Conservation (phyloP, 2,329 filamentous ascomycete species). For the Fusarium albosuccineum region DNA sequence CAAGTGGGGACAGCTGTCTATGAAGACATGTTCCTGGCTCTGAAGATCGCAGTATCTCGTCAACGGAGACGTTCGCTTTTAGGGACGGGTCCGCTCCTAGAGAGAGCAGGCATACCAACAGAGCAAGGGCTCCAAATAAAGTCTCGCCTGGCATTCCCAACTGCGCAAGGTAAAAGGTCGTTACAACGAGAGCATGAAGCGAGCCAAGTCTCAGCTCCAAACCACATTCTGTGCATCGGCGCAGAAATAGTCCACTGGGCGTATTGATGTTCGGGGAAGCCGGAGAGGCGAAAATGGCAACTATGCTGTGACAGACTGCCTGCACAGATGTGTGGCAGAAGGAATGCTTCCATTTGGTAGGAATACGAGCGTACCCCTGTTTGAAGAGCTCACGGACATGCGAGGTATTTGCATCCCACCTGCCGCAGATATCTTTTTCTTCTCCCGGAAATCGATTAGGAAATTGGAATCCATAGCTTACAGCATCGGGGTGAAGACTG, state of each 20-base stretch:
- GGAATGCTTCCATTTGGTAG: slow-evolving; percentile 22
- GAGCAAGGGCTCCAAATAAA: slow-evolving; percentile 26
- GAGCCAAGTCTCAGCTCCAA: slow-evolving; percentile 19
- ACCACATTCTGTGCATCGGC: slow-evolving; percentile 23
- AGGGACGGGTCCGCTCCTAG: background rate
- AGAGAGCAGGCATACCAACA: slow-evolving; percentile 11
- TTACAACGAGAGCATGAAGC: slow-evolving; percentile 13
- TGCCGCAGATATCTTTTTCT: slow-evolving; percentile 29
- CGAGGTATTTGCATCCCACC: slow-evolving; percentile 14
- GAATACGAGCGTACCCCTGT: slow-evolving; percentile 13
- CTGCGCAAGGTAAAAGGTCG: slow-evolving; percentile 18
- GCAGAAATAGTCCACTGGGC: slow-evolving; percentile 12
- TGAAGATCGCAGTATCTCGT: slow-evolving; percentile 3
- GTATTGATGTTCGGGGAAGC: background rate
- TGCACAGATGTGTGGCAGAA: slow-evolving; percentile 29
- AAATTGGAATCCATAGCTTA: slow-evolving; percentile 8
- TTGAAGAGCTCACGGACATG: slow-evolving; percentile 3
- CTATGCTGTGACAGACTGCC: slow-evolving; percentile 15
- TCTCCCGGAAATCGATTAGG: slow-evolving; percentile 19
- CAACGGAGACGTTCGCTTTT: slow-evolving; percentile 14
- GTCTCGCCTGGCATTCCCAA: slow-evolving; percentile 23
- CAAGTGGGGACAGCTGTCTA: background rate
- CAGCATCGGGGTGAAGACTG: background rate
- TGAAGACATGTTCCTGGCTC: slow-evolving; percentile 7
- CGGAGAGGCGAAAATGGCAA: background rate